Percentiles rank a stretch among this genome's conserved stretches.
Conservation (phyloP, 78 protist genomes). For the Dictyostelium brefeldianum region DNA sequence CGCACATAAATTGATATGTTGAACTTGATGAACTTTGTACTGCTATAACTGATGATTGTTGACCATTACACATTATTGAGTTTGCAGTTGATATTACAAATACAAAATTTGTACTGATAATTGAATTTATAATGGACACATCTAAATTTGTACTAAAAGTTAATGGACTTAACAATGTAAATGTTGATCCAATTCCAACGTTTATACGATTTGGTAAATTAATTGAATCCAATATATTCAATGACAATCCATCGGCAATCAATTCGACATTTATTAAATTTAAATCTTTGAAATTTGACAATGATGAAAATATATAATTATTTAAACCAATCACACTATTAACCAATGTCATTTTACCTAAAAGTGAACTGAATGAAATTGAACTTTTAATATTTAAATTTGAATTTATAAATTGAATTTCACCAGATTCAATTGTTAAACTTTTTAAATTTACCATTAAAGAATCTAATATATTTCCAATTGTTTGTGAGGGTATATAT, state of each 20-base stretch:
- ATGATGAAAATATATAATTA: neutral
- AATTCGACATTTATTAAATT: neutral
- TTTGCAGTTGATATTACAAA: neutral
- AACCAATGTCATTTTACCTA: neutral
- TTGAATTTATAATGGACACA: neutral
- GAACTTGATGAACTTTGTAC: slow-evolving; percentile 12
- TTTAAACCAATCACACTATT: neutral
- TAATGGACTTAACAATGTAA: neutral
- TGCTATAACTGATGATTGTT: neutral
- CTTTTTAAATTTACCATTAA: neutral
- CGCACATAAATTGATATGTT: slow-evolving; percentile 35
- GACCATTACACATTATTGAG: slow-evolving; percentile 30
- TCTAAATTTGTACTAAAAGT: neutral
- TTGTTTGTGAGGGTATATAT: neutral
- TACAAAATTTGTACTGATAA: neutral
- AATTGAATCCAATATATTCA: neutral
- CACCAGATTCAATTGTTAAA: neutral
- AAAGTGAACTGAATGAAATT: neutral
- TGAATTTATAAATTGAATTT: neutral
- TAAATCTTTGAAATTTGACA: neutral
- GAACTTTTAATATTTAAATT: neutral
- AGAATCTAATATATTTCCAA: neutral
- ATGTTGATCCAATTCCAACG: neutral
- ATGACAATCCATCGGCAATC: neutral
- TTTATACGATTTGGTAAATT: neutral